Evolutionary conservation across 1,284 basidiomycete species (phyloP), one percentile per base, ranked within the genome.

Genomic region (Pascua sp.): DNA sequence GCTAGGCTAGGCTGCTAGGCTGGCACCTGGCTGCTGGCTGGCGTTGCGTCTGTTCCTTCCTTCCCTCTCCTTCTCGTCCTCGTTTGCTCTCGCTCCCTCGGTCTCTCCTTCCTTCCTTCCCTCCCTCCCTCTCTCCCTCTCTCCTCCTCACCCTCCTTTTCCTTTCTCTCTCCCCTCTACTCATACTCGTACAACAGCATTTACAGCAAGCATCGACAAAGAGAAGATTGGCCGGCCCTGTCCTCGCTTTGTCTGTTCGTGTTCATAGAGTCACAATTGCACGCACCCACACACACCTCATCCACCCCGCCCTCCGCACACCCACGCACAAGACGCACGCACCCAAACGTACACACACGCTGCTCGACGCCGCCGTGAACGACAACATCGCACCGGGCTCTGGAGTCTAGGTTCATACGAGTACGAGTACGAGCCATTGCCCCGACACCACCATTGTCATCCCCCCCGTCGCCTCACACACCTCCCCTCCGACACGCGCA

Each of bases 261-360:
- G 47, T 55, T 55, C 53, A 55, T 55, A 55, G 47, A 54, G 16
- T 41, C 47, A 15, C 16, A 24, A 32, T 32, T 32, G 24, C 39
- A 40, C 39, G 4, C 15, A 7, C 39, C 37, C n/a, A 17, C n/a
- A 37, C 39, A 12, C 16, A 32, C 13, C 46, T 36, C 36, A 5
- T 47, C 46, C 11, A 37, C 46, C 24, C 12, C 36, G 36, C 24
- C 24, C 24, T 32, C 24, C 24, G 24, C 24, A 32, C 24, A 32
- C 24, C 24, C 24, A 32, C 24, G 24, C 24, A 32, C 24, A 32
- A 32, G 24, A 32, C 24, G 24, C 24, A 32, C 24, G 24, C 24
- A 32, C 24, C 24, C 24, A 32, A 32, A 32, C 24, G 24, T 32
- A 32, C 24, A 32, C 24, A 32, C 24, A 32, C 24, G 24, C 24